Conservation (phyloP, 1,139 yeast genomes). For the Casaregolazyma suthepensis region DNA sequence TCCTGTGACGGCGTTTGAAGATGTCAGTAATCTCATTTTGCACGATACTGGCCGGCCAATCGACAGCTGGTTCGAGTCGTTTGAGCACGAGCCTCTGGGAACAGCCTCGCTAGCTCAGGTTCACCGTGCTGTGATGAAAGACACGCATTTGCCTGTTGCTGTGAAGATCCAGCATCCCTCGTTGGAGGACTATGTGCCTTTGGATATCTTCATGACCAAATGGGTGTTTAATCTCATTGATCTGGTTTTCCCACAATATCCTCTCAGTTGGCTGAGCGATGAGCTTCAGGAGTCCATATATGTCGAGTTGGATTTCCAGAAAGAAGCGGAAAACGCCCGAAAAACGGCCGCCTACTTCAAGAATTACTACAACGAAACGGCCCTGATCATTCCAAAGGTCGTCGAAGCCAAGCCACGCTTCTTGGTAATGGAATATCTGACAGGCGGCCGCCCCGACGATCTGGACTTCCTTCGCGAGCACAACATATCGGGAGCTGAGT, state of each 20-base stretch:
- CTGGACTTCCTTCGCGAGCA: conserved; percentile 54
- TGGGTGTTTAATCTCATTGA: conserved; percentile 70
- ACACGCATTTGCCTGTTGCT: conserved; percentile 70
- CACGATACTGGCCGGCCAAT: conserved; percentile 59
- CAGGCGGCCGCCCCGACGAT: conserved; percentile 81
- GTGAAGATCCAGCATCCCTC: conserved; percentile 94
- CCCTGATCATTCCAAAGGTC: conserved; percentile 72
- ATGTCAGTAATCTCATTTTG: conserved; percentile 58
- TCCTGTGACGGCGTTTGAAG: conserved; percentile 70
- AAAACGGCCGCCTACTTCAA: conserved; percentile 63
- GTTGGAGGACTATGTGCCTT: conserved; percentile 77
- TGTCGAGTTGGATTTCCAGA: conserved; percentile 80
- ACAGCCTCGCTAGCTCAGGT: conserved; percentile 97
- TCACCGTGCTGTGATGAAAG: conserved; percentile 63
- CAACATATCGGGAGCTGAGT: conserved; percentile 67
- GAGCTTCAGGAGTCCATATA: conserved; percentile 81
- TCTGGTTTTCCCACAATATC: conserved; percentile 85
- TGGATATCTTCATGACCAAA: conserved; percentile 75
- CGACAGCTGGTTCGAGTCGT: conserved; percentile 60
- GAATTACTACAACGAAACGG: conserved; percentile 53
- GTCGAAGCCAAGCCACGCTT: conserved; percentile 62
- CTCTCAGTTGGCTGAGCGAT: conserved; percentile 88
- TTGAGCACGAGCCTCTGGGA: conserved; percentile 76
- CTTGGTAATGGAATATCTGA: conserved; percentile 77
- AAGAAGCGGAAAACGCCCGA: conserved; percentile 78